Conservation (phyloP, 345 rosid genomes). For the Euclidium syriacum region DNA sequence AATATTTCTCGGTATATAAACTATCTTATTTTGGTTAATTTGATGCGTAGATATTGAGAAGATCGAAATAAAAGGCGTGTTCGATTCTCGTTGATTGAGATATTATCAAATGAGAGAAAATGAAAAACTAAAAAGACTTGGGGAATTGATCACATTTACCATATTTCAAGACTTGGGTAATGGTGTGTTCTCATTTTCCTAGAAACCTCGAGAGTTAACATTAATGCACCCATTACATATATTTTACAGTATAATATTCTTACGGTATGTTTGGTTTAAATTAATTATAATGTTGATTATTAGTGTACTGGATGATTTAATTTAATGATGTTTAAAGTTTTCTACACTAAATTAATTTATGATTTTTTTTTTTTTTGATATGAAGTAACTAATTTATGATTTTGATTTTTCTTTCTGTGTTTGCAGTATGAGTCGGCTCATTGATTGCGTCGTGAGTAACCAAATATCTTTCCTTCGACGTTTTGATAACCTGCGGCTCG, state of each 20-base stretch:
- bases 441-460: too few species aligned
- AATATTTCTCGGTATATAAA: conserved; percentile 5
- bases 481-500: too few species aligned
- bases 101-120: background rate
- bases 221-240: conserved; percentile 22
- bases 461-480: too few species aligned
- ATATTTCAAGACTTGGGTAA: conserved; percentile 27
- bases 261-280: conserved; percentile 11
- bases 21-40: background rate
- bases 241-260: background rate
- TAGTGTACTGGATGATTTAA: background rate
- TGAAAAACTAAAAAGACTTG: conserved; percentile 23
- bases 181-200: conserved; percentile 27
- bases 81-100: conserved; percentile 22
- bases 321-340: too few species aligned
- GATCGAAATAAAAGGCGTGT: conserved; percentile 31
- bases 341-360: too few species aligned
- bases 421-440: too few species aligned
- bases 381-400: too few species aligned
- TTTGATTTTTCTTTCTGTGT: too few species aligned
- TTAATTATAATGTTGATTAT: background rate
- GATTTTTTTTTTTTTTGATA: too few species aligned
- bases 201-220: conserved; percentile 30
- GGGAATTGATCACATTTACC: conserved; percentile 28
- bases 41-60: conserved; percentile 19